Base-by-base conservation (phyloP, 257 asterid genomes). In the Scutellaria galericulata region DNA sequence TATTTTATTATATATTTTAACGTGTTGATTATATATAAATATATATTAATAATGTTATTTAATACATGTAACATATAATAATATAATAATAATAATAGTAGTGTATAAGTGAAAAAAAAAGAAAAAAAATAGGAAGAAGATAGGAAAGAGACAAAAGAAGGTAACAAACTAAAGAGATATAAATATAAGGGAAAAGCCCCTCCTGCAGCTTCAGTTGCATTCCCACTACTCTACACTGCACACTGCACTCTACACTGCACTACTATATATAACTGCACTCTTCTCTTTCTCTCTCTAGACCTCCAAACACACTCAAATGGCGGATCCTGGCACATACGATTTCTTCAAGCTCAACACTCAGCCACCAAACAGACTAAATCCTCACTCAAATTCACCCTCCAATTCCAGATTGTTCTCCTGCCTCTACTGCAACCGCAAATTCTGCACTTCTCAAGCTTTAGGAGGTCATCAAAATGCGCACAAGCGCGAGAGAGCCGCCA, bases 401-500 rank as follows among this genome's bases (percentile, higher is more conserved):
- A 53, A 47, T 8, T 72, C 82, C 7, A 65, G 91, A 45, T 31
- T 86, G 82, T 92, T 88, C 86, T 85, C 96, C 0, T 92, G 98
- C 80, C 92, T 87, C 47, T 92, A 92, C 83, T 92, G 98, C 73
- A 83, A 83, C 68, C 90, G 98, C 45, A 92, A 84, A 77, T 90
- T 92, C 88, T 87, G 84, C 85, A 87, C 98, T 61, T 93, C 97
- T 6, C 98, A 93, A 63, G 97, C 97, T 7, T 37, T 93, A 6
- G 98, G 98, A 20, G 98, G 98, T 13, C 98, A 90, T 74, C 98
- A 93, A 57, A 93, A 93, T 15, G 98, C 96, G 18, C 98, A 93
- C 84, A 87, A 87, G 82, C 90, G 96, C 9, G 97, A 93, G 82
- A 75, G 96, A 75, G 98, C 97, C 13, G 96, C 96, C 71, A 83